Conservation (phyloP, 106 monocot genomes). For the Dendrobium catenatum region DNA sequence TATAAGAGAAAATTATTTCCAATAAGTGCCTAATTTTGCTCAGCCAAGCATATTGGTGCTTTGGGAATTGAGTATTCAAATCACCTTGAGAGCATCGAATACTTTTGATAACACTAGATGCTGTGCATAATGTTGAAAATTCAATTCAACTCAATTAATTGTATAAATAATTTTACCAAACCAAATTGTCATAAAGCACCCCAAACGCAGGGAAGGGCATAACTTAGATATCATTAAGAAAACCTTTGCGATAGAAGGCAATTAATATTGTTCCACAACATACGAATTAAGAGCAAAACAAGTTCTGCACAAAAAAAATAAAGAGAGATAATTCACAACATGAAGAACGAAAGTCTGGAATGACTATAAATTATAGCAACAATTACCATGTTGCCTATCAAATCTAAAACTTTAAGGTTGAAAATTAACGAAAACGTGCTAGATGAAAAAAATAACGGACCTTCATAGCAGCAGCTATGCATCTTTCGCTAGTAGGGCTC, state of each 20-base stretch:
- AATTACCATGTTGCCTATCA: neutral
- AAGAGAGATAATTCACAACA: neutral
- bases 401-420: neutral
- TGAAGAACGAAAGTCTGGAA: neutral
- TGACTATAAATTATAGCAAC: neutral
- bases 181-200: too few relatives aligned
- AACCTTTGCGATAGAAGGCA: neutral
- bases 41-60: too few relatives aligned
- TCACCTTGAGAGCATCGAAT: too few relatives aligned
- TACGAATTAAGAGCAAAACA: neutral
- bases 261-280: neutral
- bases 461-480: conserved; percentile 56
- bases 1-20: too few relatives aligned
- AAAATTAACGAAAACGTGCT: neutral
- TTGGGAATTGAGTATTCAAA: too few relatives aligned
- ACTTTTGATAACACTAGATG: too few relatives aligned
- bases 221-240: neutral
- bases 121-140: too few relatives aligned
- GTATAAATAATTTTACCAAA: too few relatives aligned
- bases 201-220: too few relatives aligned
- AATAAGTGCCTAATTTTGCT: too few relatives aligned
- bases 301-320: neutral
- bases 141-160: too few relatives aligned
- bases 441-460: conserved; percentile 14
- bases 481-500: conserved; percentile 38